Conservation (phyloP, 768 basidiomycete genomes). For the Russula dissimulans region DNA sequence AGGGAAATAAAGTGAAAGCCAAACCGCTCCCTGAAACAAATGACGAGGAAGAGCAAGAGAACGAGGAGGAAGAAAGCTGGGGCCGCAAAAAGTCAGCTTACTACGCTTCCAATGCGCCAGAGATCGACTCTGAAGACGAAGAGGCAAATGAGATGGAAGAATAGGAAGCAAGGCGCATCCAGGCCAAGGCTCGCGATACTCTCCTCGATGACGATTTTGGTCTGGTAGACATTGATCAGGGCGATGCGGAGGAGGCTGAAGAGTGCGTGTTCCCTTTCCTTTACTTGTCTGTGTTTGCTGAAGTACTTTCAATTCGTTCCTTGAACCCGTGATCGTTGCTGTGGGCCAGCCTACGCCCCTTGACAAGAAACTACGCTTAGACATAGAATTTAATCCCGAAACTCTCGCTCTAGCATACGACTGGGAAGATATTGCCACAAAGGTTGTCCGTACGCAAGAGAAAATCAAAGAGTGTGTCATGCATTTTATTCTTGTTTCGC, state of each 20-base stretch:
- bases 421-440: slow-evolving; percentile 63
- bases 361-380: slow-evolving; percentile 54
- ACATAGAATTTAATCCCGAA: slow-evolving; percentile 71
- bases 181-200: slow-evolving; percentile 60
- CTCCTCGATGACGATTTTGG: slow-evolving; percentile 81
- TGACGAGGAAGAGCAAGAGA: slow-evolving; percentile 24
- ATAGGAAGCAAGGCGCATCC: slow-evolving; percentile 74
- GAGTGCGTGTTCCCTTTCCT: slow-evolving; percentile 4
- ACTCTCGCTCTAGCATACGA: slow-evolving; percentile 73
- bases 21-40: slow-evolving; percentile 16
- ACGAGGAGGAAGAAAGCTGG: slow-evolving; percentile 64
- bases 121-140: slow-evolving; percentile 79
- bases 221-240: slow-evolving; percentile 49
- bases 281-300: background rate
- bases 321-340: slow-evolving; percentile 30
- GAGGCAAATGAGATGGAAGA: slow-evolving; percentile 85
- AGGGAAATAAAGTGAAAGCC: slow-evolving; percentile 22
- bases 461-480: slow-evolving; percentile 40
- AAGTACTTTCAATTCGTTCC: slow-evolving; percentile 27
- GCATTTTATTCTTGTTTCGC: background rate
- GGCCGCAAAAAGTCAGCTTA: slow-evolving; percentile 72
- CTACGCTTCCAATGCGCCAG: slow-evolving; percentile 76
- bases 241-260: slow-evolving; percentile 22
- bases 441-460: slow-evolving; percentile 43
- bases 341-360: slow-evolving; percentile 33